Percentiles rank a stretch among this genome's conserved stretches.
Conservation (phyloP, 1,139 yeast species). For the Debaryomyces sp. region DNA sequence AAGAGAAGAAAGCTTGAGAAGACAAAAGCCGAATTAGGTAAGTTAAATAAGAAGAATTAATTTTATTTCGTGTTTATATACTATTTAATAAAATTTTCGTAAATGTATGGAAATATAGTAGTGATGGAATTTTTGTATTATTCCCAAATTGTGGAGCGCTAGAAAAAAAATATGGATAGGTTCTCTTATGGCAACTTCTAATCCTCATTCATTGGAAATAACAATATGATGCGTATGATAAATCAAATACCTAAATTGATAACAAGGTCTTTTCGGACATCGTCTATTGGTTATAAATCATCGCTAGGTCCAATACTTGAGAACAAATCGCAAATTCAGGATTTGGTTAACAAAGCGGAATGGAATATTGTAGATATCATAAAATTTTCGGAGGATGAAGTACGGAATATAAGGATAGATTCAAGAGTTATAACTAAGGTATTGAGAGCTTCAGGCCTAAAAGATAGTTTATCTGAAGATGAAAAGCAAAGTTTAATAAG, state of each 20-base stretch:
- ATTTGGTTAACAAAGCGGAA: constrained; percentile 22
- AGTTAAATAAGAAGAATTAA: constrained; percentile 26
- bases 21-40: constrained; percentile 58
- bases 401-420: constrained; percentile 17
- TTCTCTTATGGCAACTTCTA: neutral
- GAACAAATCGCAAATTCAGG: constrained; percentile 9
- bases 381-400: constrained; percentile 12
- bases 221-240: neutral
- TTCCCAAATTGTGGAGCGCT: neutral
- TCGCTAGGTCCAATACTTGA: neutral
- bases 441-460: constrained; percentile 50
- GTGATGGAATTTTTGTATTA: neutral
- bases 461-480: constrained; percentile 23
- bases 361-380: constrained; percentile 33
- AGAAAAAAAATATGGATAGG: neutral
- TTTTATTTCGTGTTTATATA: constrained; percentile 5
- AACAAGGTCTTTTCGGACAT: neutral
- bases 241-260: neutral
- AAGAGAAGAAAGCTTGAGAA: constrained; percentile 80
- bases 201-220: neutral
- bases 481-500: constrained; percentile 27
- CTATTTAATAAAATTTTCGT: constrained; percentile 4
- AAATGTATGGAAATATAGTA: neutral
- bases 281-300: constrained; percentile 1
- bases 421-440: constrained; percentile 29